Evolutionary conservation across 2,329 filamentous ascomycete species (phyloP).

Genomic region (Fusarium multiceps): DNA sequence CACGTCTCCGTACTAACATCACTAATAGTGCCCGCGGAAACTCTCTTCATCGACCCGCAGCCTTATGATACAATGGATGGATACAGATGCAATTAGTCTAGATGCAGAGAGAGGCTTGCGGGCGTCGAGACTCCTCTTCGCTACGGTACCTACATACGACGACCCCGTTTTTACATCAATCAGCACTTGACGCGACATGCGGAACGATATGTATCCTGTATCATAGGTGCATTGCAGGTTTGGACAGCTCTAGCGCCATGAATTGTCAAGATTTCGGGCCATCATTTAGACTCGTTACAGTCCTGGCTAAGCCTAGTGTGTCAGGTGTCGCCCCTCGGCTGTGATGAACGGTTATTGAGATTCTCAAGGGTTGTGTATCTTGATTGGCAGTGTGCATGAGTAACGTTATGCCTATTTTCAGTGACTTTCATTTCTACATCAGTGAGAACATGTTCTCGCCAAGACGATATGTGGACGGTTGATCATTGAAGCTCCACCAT

Average conservation of each 20-base stretch:
- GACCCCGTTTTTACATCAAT: constrained; percentile 3
- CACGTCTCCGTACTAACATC: background rate
- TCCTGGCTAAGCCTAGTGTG: constrained; percentile 19
- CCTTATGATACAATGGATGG: constrained; percentile 3
- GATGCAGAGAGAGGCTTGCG: constrained; percentile 15
- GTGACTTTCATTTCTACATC: background rate
- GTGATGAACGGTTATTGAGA: constrained; percentile 12
- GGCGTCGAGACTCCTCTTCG: background rate
- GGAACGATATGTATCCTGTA: constrained; percentile 2
- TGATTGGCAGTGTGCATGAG: constrained; percentile 1
- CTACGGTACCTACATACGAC: background rate
- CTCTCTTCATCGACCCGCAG: constrained; percentile 3
- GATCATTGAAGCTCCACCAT: background rate
- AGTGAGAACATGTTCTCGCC: background rate
- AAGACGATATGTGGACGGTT: constrained; percentile 20
- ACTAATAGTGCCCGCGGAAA: background rate
- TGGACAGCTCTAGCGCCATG: constrained; percentile 13
- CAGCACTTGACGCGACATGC: constrained; percentile 14
- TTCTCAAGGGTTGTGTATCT: background rate
- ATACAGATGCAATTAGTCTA: background rate
- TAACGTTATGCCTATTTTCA: constrained; percentile 11
- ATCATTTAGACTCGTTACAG: constrained; percentile 13
- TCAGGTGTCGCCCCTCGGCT: constrained; percentile 34
- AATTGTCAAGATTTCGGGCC: constrained; percentile 17
- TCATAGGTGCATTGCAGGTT: background rate